A percentile compares a stretch with the other conserved stretches of the same genome.
Evolutionary conservation across 768 basidiomycete species (phyloP).

Genomic region (Cystobasidium ongulense): DNA sequence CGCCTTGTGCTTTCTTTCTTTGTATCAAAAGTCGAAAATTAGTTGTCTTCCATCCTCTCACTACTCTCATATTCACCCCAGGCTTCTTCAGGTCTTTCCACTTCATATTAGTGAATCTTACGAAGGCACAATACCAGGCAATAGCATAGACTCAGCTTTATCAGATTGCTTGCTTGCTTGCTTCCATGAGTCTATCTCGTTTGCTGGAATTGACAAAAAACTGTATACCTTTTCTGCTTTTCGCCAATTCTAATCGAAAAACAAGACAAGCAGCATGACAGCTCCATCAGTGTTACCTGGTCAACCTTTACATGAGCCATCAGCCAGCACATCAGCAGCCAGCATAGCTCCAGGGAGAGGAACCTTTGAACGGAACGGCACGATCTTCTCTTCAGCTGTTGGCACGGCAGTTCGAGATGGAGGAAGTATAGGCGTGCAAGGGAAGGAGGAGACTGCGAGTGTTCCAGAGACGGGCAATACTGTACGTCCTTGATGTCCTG

Average conservation of each 20-base stretch:
- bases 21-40: background rate
- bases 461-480: constrained; percentile 14
- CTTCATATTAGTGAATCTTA: too few species aligned
- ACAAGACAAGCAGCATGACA: background rate
- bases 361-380: constrained; percentile 26
- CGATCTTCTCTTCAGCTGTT: constrained; percentile 16
- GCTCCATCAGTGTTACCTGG: constrained; percentile 27
- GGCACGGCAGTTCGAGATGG: constrained; percentile 7
- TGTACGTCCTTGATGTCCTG: background rate
- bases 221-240: too few species aligned
- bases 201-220: too few species aligned
- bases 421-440: constrained; percentile 1
- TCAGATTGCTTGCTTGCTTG: too few species aligned
- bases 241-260: too few species aligned
- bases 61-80: too few species aligned
- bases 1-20: too few species aligned
- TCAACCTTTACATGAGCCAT: constrained; percentile 23
- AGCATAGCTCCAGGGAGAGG: constrained; percentile 23
- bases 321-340: background rate
- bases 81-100: too few species aligned
- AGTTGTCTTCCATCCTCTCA: background rate
- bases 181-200: too few species aligned
- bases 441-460: constrained; percentile 12
- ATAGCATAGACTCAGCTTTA: too few species aligned
- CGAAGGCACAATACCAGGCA: too few species aligned